A percentile compares a stretch with the other conserved stretches of the same genome.
Conservation (phyloP, 2,329 filamentous ascomycete species). For the Penicillium hordei region DNA sequence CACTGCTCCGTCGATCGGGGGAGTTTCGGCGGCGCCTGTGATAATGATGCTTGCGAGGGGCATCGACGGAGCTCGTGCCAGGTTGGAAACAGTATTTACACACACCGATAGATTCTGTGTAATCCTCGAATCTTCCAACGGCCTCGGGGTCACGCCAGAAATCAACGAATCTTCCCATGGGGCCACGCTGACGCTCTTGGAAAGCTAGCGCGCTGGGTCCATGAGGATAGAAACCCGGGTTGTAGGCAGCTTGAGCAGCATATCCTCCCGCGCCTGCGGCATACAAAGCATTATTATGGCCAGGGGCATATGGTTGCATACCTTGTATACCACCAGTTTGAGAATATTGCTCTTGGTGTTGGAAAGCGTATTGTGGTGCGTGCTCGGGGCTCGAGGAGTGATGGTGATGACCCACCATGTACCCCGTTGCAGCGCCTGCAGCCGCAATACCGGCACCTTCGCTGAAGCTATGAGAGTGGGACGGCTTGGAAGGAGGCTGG, state of each 20-base stretch:
- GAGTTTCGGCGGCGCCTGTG: slow-evolving; percentile 44
- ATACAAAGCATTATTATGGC: slow-evolving; percentile 45
- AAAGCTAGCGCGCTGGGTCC: slow-evolving; percentile 46
- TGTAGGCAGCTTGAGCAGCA: slow-evolving; percentile 34
- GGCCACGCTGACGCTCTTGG: slow-evolving; percentile 55
- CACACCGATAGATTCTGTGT: slow-evolving; percentile 65
- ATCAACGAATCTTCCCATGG: slow-evolving; percentile 56
- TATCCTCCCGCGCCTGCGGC: slow-evolving; percentile 41
- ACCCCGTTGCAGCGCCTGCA: slow-evolving; percentile 44
- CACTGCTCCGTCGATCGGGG: slow-evolving; percentile 45
- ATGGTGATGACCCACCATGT: slow-evolving; percentile 40
- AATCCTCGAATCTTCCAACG: slow-evolving; percentile 66
- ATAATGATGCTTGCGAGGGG: slow-evolving; percentile 62
- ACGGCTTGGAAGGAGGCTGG: slow-evolving; percentile 23
- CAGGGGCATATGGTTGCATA: slow-evolving; percentile 9
- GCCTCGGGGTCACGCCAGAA: slow-evolving; percentile 65
- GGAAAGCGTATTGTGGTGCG: slow-evolving; percentile 34
- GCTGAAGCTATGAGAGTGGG: slow-evolving; percentile 34
- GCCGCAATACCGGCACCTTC: slow-evolving; percentile 41
- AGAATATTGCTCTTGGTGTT: slow-evolving; percentile 30
- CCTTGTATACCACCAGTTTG: slow-evolving; percentile 16
- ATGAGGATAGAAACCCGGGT: slow-evolving; percentile 34
- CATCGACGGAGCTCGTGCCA: slow-evolving; percentile 55
- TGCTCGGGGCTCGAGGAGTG: slow-evolving; percentile 31
- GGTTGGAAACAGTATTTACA: slow-evolving; percentile 67